phyloP scores from a whole-genome alignment of 306 rosid genomes.

The Fragaria iinumae region DNA sequence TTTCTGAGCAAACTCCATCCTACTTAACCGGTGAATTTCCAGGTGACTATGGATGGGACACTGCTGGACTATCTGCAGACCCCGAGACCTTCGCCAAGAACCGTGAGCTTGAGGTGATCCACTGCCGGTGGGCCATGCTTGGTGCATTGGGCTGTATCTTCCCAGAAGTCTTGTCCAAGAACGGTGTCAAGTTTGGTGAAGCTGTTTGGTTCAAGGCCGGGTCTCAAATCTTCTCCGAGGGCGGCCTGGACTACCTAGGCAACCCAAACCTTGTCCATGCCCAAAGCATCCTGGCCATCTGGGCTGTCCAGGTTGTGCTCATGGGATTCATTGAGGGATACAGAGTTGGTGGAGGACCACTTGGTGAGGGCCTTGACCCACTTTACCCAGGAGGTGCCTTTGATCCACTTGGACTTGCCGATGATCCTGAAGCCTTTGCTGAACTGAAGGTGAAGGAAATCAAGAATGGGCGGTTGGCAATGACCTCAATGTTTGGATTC shows the following conservation, averaged over 20 bases:
- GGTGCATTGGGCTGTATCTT: constrained; percentile 87
- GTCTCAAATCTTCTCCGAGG: constrained; percentile 88
- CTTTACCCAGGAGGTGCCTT: constrained; percentile 95
- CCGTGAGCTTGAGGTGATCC: constrained; percentile 94
- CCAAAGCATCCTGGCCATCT: constrained; percentile 95
- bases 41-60: constrained; percentile 99
- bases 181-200: constrained; percentile 88
- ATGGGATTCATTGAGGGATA: constrained; percentile 95
- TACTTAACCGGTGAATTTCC: constrained; percentile 93
- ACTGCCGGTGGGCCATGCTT: constrained; percentile 93
- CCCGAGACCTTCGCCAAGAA: constrained; percentile 91
- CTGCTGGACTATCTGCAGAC: constrained; percentile 94
- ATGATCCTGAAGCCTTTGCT: constrained; percentile 96
- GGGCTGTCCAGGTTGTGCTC: constrained; percentile 90
- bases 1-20: constrained; percentile 94
- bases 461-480: constrained; percentile 86
- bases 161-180: constrained; percentile 81
- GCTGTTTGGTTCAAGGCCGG: constrained; percentile 99
- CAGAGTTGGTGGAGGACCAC: constrained; percentile 93
- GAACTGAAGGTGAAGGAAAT: constrained; percentile 90
- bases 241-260: constrained; percentile 93
- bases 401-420: constrained; percentile 94
- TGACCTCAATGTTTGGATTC: constrained; percentile 93
- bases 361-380: constrained; percentile 95
- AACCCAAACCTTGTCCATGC: constrained; percentile 93